These are phyloP conservation scores for Balansia obtecta DNA, from an alignment of 2,329 filamentous ascomycete genomes.

Conservation along the genomic window DNA sequence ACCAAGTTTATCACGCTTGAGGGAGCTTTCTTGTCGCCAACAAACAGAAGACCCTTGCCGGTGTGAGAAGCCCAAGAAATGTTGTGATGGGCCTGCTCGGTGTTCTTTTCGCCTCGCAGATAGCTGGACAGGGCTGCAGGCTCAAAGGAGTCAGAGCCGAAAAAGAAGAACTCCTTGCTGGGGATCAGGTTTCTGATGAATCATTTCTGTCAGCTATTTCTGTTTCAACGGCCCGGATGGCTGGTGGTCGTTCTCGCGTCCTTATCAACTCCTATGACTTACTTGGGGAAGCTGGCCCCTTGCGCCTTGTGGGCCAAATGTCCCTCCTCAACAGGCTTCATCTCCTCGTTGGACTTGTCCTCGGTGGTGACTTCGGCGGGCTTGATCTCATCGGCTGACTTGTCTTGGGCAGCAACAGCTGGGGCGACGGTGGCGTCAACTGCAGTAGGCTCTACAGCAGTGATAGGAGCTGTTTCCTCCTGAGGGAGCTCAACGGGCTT, in stretches of 20 bases:
- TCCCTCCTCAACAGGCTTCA: slow-evolving; percentile 69
- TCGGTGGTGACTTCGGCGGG: slow-evolving; percentile 22
- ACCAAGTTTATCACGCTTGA: slow-evolving; percentile 78
- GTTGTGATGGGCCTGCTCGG: slow-evolving; percentile 60
- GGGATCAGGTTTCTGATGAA: slow-evolving; percentile 65
- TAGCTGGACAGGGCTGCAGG: slow-evolving; percentile 63
- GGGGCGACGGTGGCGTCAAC: slow-evolving; percentile 24
- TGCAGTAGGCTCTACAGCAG: slow-evolving; percentile 10
- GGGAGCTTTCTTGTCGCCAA: slow-evolving; percentile 73
- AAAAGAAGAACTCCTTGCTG: slow-evolving; percentile 90
- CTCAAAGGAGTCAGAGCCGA: slow-evolving; percentile 61
- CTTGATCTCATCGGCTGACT: slow-evolving; percentile 28
- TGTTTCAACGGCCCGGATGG: accelerated
- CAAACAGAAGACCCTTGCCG: slow-evolving; percentile 89
- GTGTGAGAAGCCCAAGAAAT: slow-evolving; percentile 87
- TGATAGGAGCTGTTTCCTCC: slow-evolving; percentile 37
- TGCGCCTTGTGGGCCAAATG: slow-evolving; percentile 81
- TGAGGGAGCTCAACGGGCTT: slow-evolving; percentile 44
- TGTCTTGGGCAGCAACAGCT: slow-evolving; percentile 22
- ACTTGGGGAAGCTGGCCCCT: slow-evolving; percentile 76
- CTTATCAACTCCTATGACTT: slow-evolving; percentile 26
- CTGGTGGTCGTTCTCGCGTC: no score
- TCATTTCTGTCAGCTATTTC: slow-evolving; percentile 9
- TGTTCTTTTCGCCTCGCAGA: slow-evolving; percentile 79
- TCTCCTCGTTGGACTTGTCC: slow-evolving; percentile 33